These are phyloP conservation scores for Hypomyces perniciosus DNA, from an alignment of 2,329 filamentous ascomycete genomes.

Conservation along the genomic window DNA sequence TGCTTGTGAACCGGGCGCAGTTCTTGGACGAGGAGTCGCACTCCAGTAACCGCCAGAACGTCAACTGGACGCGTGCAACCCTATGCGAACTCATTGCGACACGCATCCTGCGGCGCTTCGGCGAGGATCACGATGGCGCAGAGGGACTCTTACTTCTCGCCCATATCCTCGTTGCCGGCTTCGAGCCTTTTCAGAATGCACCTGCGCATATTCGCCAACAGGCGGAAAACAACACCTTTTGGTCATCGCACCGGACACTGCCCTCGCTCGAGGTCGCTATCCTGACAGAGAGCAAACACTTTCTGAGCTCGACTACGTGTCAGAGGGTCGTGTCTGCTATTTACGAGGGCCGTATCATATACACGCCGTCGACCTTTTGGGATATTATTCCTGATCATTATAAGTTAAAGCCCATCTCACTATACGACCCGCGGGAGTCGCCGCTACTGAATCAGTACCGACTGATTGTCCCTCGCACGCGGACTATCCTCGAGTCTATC, in stretches of 20 bases:
- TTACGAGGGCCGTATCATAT: constrained; percentile 73
- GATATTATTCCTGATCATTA: constrained; percentile 83
- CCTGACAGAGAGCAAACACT: constrained; percentile 72
- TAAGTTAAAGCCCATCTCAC: constrained; percentile 73
- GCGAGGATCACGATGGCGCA: constrained; percentile 67
- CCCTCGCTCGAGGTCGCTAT: constrained; percentile 80
- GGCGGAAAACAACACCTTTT: constrained; percentile 43
- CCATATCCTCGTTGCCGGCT: constrained; percentile 75
- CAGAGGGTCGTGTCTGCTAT: constrained; percentile 79
- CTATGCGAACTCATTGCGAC: constrained; percentile 77
- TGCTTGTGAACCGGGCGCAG: constrained; percentile 75
- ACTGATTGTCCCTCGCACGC: constrained; percentile 71
- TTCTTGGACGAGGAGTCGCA: constrained; percentile 74
- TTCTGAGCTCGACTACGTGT: constrained; percentile 70
- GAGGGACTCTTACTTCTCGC: constrained; percentile 67
- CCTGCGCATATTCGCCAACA: constrained; percentile 59
- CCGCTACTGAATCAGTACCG: constrained; percentile 80
- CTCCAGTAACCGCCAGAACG: constrained; percentile 71
- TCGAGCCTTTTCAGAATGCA: constrained; percentile 80
- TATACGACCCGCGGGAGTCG: constrained; percentile 72
- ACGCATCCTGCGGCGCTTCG: constrained; percentile 69
- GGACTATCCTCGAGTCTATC: constrained; percentile 66
- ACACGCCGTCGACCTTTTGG: constrained; percentile 75
- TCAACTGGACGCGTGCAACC: constrained; percentile 69
- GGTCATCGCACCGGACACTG: constrained; percentile 52